These are phyloP conservation scores for Croton laevigatus DNA, from an alignment of 441 rosid species.

Conservation along the genomic window DNA sequence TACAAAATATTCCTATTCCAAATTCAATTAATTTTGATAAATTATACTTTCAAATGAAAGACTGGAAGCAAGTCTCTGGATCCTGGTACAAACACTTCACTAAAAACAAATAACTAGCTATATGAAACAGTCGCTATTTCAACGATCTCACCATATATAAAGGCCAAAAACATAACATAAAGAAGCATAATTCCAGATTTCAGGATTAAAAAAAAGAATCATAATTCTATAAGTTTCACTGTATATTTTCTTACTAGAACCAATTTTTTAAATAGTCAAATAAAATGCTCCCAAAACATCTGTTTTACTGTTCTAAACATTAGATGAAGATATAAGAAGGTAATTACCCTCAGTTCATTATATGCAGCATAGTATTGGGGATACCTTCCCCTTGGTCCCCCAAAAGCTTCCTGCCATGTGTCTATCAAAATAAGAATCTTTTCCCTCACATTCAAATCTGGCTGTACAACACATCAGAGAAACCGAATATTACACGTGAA, in stretches of 20 bases:
- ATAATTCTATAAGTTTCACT: not conserved
- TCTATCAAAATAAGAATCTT: conserved; percentile 87
- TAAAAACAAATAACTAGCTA: not conserved
- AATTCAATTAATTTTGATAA: not conserved
- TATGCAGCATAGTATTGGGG: conserved; percentile 88
- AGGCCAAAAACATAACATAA: not conserved
- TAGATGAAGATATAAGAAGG: conserved; percentile 3
- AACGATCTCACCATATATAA: not conserved
- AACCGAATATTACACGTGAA: conserved; percentile 4
- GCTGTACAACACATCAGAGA: conserved; percentile 48
- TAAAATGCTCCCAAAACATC: not conserved
- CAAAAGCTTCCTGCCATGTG: conserved; percentile 98
- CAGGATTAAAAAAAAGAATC: not conserved
- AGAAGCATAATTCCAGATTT: not conserved
- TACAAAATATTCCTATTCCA: not conserved
- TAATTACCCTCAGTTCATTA: conserved; percentile 80
- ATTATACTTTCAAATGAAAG: not conserved
- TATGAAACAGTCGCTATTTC: not conserved
- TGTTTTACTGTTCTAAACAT: not conserved
- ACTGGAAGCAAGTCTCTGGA: not conserved
- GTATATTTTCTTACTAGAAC: not conserved
- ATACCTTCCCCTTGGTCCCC: conserved; percentile 75
- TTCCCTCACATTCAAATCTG: conserved; percentile 88
- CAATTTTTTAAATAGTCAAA: not conserved
- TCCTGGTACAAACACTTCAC: not conserved